These are phyloP conservation scores for Starmera caribaea DNA, from an alignment of 805 yeast species.

Conservation along the genomic window DNA sequence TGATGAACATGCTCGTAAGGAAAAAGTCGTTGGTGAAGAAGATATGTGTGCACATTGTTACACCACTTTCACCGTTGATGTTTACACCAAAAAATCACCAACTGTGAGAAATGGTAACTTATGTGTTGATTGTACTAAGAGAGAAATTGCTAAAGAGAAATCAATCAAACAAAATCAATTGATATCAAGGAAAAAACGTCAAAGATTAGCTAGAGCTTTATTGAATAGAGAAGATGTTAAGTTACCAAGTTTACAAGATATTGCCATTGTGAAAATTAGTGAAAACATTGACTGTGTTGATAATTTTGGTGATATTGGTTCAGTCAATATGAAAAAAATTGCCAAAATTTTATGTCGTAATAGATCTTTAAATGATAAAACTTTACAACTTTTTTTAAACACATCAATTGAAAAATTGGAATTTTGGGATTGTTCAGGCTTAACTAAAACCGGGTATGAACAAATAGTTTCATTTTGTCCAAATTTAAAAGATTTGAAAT, in stretches of 20 bases:
- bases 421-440: conserved; percentile 88
- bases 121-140: conserved; percentile 52
- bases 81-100: conserved; percentile 48
- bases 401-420: conserved; percentile 48
- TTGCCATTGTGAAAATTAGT: conserved; percentile 63
- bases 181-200: conserved; percentile 62
- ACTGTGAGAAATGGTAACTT: conserved; percentile 43
- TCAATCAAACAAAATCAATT: conserved; percentile 41
- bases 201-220: conserved; percentile 75
- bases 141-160: conserved; percentile 31
- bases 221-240: conserved; percentile 57
- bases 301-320: conserved; percentile 80
- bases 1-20: conserved; percentile 7
- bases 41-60: conserved; percentile 60
- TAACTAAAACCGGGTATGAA: conserved; percentile 54
- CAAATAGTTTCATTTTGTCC: conserved; percentile 77
- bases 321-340: conserved; percentile 57
- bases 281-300: conserved; percentile 66
- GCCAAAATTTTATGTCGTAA: conserved; percentile 73
- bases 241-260: conserved; percentile 69
- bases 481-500: conserved; percentile 47
- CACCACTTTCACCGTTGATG: conserved; percentile 46
- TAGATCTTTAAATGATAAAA: conserved; percentile 64
- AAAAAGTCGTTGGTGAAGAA: conserved; percentile 35
- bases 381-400: conserved; percentile 65